These are phyloP conservation scores for Phytophthora aleatoria DNA, from an alignment of 352 stramenopile species.

Conservation along the genomic window DNA sequence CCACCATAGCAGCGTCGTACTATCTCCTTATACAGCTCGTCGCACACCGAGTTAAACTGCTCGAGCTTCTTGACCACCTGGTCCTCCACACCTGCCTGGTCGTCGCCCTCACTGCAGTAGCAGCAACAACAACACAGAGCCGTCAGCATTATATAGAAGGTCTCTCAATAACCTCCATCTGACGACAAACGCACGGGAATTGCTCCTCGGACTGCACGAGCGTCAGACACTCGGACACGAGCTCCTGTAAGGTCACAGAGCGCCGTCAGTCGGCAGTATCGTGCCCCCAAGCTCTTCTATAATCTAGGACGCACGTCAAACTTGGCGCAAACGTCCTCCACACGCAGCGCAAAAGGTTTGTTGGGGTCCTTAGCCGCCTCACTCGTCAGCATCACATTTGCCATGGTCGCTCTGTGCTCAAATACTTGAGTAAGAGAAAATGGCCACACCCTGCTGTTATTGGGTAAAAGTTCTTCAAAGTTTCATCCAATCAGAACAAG, in stretches of 20 bases:
- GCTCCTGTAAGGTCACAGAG: conserved; percentile 45
- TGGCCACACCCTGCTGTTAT: conserved; percentile 7
- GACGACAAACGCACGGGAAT: conserved; percentile 49
- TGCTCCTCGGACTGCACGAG: conserved; percentile 83
- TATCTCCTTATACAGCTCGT: conserved; percentile 90
- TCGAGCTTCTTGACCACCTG: conserved; percentile 88
- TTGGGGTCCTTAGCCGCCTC: conserved; percentile 90
- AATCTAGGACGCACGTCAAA: conserved; percentile 60
- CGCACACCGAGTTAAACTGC: conserved; percentile 88
- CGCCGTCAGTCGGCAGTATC: conserved; percentile 13
- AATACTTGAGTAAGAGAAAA: neutral
- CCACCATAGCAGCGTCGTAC: conserved; percentile 35
- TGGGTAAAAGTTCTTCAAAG: conserved; percentile 9
- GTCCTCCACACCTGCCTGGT: conserved; percentile 54
- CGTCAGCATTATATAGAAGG: neutral
- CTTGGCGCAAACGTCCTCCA: conserved; percentile 85
- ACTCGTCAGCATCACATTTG: conserved; percentile 89
- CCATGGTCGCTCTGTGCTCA: conserved; percentile 47
- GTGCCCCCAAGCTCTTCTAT: neutral
- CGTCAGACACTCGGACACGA: conserved; percentile 76
- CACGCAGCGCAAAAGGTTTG: conserved; percentile 85
- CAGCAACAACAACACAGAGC: conserved; percentile 1
- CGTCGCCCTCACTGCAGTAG: conserved; percentile 35
- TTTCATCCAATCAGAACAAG: conserved; percentile 19
- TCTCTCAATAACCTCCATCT: neutral